phyloP scores from a whole-genome alignment of 108 stramenopile genomes.

The Nitzschia sp. region DNA sequence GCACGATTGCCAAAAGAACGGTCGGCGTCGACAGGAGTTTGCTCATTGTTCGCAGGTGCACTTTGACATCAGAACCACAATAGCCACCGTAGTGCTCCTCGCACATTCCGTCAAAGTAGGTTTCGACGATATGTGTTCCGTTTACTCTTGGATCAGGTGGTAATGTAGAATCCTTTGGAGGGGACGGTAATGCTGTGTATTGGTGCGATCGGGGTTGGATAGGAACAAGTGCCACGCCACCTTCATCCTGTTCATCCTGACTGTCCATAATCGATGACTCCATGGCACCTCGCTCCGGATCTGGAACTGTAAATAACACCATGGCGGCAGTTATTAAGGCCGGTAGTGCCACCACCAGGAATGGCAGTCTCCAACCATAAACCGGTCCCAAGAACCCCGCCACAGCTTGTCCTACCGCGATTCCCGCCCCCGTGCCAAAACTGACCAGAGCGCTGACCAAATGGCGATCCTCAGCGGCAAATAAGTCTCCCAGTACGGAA shows the following conservation, averaged over 20 bases:
- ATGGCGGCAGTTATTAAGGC: constrained; percentile 67
- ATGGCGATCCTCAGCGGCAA: constrained; percentile 62
- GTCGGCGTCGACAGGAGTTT: constrained; percentile 59
- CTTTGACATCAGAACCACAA: background rate
- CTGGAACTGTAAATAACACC: constrained; percentile 60
- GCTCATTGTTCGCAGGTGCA: constrained; percentile 39
- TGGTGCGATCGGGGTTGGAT: background rate
- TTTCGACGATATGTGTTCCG: background rate
- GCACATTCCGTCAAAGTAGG: constrained; percentile 13
- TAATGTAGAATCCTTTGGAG: background rate
- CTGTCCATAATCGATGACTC: constrained; percentile 42
- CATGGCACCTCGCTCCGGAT: constrained; percentile 74
- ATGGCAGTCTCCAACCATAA: constrained; percentile 83
- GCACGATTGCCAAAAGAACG: constrained; percentile 66
- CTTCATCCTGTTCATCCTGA: background rate
- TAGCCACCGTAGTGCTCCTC: background rate
- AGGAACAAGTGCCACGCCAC: constrained; percentile 21
- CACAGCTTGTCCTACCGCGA: constrained; percentile 70
- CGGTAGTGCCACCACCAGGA: constrained; percentile 71
- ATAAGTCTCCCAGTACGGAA: constrained; percentile 82
- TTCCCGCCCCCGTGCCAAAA: constrained; percentile 73
- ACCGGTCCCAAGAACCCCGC: constrained; percentile 80
- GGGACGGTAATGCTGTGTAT: background rate
- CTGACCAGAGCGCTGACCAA: constrained; percentile 67
- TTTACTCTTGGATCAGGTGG: background rate